Evolutionary conservation across 306 rosid genomes (phyloP).

Genomic region (Trifolium fragiferum): DNA sequence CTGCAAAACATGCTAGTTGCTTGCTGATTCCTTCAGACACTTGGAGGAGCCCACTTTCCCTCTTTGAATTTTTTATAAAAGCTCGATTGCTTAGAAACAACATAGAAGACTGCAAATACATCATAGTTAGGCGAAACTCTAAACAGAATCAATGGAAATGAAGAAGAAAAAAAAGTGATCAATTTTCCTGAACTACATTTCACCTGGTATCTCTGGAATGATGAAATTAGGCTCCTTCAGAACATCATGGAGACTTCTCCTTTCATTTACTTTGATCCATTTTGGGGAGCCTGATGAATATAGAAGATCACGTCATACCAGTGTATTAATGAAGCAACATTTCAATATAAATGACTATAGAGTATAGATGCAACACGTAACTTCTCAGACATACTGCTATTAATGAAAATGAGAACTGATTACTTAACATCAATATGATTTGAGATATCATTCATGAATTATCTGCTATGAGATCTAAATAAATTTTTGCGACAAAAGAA

Average conservation of each 20-base stretch:
- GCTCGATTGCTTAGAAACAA: constrained; percentile 74
- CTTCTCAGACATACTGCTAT: not conserved
- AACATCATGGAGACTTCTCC: constrained; percentile 62
- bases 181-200: constrained; percentile 11
- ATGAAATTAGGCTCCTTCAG: constrained; percentile 63
- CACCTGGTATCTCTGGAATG: constrained; percentile 89
- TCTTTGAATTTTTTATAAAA: constrained; percentile 83
- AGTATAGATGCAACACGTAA: not conserved
- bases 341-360: not conserved
- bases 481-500: not conserved
- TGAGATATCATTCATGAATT: constrained; percentile 25
- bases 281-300: constrained; percentile 55
- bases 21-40: constrained; percentile 36
- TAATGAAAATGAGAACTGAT: no score
- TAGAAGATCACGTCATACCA: constrained; percentile 32
- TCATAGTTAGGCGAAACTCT: constrained; percentile 33
- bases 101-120: constrained; percentile 77
- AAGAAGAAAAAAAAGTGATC: not conserved
- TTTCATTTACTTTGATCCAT: constrained; percentile 86
- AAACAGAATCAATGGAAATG: constrained; percentile 2
- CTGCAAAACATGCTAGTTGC: constrained; percentile 17
- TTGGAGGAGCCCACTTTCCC: constrained; percentile 81
- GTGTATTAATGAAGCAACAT: no score
- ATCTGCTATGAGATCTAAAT: constrained; percentile 5
- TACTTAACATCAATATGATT: not conserved